phyloP scores from a whole-genome alignment of 768 basidiomycete species.

The Suillus luteus region DNA sequence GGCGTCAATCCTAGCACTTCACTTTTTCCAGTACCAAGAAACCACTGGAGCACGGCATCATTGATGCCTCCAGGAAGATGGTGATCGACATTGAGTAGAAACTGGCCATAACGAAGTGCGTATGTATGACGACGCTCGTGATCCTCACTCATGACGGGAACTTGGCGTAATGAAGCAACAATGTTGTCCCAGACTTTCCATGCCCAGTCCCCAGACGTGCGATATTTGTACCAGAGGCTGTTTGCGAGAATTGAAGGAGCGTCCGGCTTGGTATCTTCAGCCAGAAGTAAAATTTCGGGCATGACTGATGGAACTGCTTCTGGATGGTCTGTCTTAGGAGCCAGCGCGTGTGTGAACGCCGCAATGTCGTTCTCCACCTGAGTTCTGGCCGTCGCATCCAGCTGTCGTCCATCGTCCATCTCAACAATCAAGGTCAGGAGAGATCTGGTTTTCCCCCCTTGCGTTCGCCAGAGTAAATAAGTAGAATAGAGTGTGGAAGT shows the following conservation, averaged over 20 bases:
- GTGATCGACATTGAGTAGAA: slow-evolving; percentile 73
- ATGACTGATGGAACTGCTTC: slow-evolving; percentile 40
- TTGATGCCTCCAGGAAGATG: slow-evolving; percentile 78
- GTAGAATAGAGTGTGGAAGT: slow-evolving; percentile 60
- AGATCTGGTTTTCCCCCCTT: slow-evolving; percentile 65
- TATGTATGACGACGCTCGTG: slow-evolving; percentile 47
- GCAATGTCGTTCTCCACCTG: slow-evolving; percentile 61
- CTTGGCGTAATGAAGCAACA: slow-evolving; percentile 70
- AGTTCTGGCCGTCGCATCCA: slow-evolving; percentile 57
- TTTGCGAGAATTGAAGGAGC: slow-evolving; percentile 74
- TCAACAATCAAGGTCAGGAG: slow-evolving; percentile 65
- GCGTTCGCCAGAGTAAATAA: slow-evolving; percentile 62
- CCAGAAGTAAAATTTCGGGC: slow-evolving; percentile 70
- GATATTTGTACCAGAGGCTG: slow-evolving; percentile 81
- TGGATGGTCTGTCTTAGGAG: slow-evolving; percentile 37
- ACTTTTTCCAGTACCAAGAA: slow-evolving; percentile 63
- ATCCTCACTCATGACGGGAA: slow-evolving; percentile 58
- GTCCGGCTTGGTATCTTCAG: slow-evolving; percentile 55
- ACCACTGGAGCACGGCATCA: slow-evolving; percentile 70
- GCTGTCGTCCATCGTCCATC: slow-evolving; percentile 61
- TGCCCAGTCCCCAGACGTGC: slow-evolving; percentile 70
- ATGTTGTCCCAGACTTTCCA: slow-evolving; percentile 87
- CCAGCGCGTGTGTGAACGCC: slow-evolving; percentile 55
- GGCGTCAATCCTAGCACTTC: slow-evolving; percentile 59
- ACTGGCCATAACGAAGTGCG: slow-evolving; percentile 67